Evolutionary conservation across 345 rosid genomes (phyloP).

Genomic region (Arabidopsis suecica): DNA sequence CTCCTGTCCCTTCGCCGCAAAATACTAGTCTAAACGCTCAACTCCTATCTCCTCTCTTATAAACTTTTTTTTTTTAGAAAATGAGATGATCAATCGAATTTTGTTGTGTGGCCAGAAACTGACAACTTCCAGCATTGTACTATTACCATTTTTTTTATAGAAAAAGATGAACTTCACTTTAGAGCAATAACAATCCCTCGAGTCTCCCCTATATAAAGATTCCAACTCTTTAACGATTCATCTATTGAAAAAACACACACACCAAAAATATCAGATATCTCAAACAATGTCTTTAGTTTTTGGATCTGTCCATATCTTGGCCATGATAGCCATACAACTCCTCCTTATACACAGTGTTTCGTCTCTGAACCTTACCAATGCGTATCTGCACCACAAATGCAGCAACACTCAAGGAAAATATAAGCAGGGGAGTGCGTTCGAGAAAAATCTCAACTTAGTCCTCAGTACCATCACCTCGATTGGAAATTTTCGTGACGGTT

Average conservation of each 20-base stretch:
- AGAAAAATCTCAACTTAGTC: constrained; percentile 35
- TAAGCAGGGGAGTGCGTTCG: constrained; percentile 39
- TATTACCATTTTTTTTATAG: too few species aligned
- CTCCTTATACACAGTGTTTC: constrained; percentile 2
- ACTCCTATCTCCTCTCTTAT: neutral
- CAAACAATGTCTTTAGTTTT: neutral
- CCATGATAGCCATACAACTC: neutral
- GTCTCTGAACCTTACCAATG: constrained; percentile 25
- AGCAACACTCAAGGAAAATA: constrained; percentile 36
- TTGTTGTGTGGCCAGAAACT: neutral
- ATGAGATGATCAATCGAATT: neutral
- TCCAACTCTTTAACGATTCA: too few species aligned
- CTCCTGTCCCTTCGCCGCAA: neutral
- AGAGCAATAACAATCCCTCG: neutral
- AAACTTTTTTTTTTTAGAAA: neutral
- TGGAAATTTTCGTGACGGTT: neutral
- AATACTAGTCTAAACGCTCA: neutral
- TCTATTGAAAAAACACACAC: too few species aligned
- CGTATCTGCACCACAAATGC: constrained; percentile 45
- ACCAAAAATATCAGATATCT: too few species aligned
- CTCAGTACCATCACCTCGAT: neutral
- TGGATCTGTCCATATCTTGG: neutral
- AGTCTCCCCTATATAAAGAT: too few species aligned
- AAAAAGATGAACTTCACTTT: too few species aligned
- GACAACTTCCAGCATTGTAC: neutral